Base-by-base conservation (phyloP, 257 asterid genomes). In the Gentiana dahurica region DNA sequence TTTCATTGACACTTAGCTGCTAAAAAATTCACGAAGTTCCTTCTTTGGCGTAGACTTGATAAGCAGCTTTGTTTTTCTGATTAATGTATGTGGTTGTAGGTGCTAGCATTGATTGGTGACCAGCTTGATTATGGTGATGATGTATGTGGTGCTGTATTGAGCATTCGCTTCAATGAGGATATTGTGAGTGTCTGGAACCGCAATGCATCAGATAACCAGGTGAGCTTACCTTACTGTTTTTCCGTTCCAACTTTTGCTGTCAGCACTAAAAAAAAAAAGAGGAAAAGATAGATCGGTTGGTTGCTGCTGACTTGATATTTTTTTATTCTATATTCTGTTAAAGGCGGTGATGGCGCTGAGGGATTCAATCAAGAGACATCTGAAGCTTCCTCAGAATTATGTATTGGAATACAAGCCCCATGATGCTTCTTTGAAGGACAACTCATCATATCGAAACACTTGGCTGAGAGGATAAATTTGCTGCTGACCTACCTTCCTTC, bases 381-480 rank as follows among this genome's bases (percentile, higher is more conserved):
- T 92, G 72, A 88, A 83, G 81, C 94, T 92, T 59, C 98, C 98
- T 9, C 77, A 66, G 48, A 69, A 85, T 81, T 92, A 92, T 57
- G 92, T 88, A 37, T 87, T 88, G 97, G 97, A 92, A 51, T 92
- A 92, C 82, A 88, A 85, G 71, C 83, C 99, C 37, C 99, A 92
- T 38, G 97, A 92, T 63, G 95, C 99, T 48, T 92, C 99, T 43
- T 65, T 92, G 48, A 81, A 84, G 34, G 97, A 92, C 81, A 83
- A 92, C 84, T 92, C 99, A 39, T 92, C 97, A 2, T 88, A 88
- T 57, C 86, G 99, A 6, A 92, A 92, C 89, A 83, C 99, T n/a
- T 83, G 97, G 95, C 65, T 83, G 75, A 83, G 97, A 72, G 94
- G 96, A 53, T 87, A 79, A 73, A 24, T 24, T 24, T 24, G 62